These are phyloP conservation scores for Kazachstania sp. DNA, from an alignment of 1,139 yeast genomes.

Conservation along the genomic window DNA sequence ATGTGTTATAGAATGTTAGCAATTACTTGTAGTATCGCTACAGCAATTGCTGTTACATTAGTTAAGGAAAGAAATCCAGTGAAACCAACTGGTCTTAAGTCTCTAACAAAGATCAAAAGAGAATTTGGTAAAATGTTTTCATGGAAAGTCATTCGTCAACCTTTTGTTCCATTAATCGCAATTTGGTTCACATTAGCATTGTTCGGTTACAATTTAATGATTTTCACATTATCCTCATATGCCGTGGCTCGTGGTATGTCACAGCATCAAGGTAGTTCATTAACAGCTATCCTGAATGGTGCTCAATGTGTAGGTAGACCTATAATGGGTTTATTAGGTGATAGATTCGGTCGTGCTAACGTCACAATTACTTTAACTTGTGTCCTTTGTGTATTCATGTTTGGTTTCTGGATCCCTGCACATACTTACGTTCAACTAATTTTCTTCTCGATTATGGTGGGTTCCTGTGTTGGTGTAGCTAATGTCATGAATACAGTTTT, in stretches of 20 bases:
- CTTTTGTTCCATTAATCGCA: conserved; percentile 31
- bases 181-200: conserved; percentile 51
- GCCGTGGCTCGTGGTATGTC: conserved; percentile 53
- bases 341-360: conserved; percentile 50
- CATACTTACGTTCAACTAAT: conserved; percentile 43
- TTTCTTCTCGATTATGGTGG: conserved; percentile 46
- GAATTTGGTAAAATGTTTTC: conserved; percentile 11
- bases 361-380: conserved; percentile 33
- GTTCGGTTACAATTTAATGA: conserved; percentile 50
- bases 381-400: conserved; percentile 27
- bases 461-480: conserved; percentile 54
- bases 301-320: conserved; percentile 66
- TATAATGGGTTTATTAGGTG: conserved; percentile 48
- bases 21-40: conserved; percentile 34
- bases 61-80: conserved; percentile 40
- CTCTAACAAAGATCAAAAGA: conserved; percentile 10
- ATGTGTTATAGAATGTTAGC: conserved; percentile 65
- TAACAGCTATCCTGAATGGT: conserved; percentile 55
- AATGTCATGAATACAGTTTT: conserved; percentile 55
- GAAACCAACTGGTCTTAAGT: conserved; percentile 24
- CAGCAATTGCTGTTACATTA: conserved; percentile 35
- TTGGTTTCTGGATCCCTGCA: conserved; percentile 41
- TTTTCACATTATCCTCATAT: conserved; percentile 55
- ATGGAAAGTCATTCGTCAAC: conserved; percentile 12
- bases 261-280: conserved; percentile 45